phyloP scores from a whole-genome alignment of 208 protist species.

The Acanthamoeba divionensis region DNA sequence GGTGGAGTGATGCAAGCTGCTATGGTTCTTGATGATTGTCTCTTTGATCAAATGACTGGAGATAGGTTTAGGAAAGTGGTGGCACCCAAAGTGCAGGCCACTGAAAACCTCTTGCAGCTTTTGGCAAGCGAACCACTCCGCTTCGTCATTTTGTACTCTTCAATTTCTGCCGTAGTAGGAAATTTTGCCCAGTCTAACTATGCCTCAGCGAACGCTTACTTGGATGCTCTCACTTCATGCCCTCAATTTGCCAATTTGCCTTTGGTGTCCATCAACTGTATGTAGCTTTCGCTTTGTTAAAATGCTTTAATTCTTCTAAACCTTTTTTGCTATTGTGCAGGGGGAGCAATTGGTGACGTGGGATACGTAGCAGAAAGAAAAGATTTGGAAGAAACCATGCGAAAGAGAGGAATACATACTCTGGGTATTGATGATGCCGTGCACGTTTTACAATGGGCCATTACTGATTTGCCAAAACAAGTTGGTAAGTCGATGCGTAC shows the following conservation, averaged over 20 bases:
- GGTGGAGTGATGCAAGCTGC: background rate
- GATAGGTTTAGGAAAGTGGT: conserved; percentile 23
- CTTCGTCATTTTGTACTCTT: conserved; percentile 58
- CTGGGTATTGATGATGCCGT: background rate
- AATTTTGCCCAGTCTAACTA: conserved; percentile 66
- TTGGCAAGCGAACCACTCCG: background rate
- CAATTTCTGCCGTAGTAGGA: conserved; percentile 56
- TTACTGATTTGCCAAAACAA: background rate
- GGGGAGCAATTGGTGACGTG: conserved; percentile 6
- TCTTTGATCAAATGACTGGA: conserved; percentile 18
- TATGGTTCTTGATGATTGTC: conserved; percentile 44
- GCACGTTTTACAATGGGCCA: background rate
- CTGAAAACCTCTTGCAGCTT: conserved; percentile 59
- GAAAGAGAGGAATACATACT: background rate
- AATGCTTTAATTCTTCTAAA: too few species aligned
- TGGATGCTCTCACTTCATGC: conserved; percentile 65
- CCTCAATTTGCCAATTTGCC: background rate
- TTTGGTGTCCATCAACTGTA: conserved; percentile 4
- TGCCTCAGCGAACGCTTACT: conserved; percentile 62
- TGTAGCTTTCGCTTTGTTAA: too few species aligned
- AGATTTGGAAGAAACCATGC: too few species aligned
- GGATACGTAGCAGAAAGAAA: conserved; percentile 6
- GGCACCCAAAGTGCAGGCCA: conserved; percentile 52
- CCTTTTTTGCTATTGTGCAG: too few species aligned
- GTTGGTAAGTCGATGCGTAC: background rate